Conservation (phyloP, 306 rosid species). For the Pyrus communis region DNA sequence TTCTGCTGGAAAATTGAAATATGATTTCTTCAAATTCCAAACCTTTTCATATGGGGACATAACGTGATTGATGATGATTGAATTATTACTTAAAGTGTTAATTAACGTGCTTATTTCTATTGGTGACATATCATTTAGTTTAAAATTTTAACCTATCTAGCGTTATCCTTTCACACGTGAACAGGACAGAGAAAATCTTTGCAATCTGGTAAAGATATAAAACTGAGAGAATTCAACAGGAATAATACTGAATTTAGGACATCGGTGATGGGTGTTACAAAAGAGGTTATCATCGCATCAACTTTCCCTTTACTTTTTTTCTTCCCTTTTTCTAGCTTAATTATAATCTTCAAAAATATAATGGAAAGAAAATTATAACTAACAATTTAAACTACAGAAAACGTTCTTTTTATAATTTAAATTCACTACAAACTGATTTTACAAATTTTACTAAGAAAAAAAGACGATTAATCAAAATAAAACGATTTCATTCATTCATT, state of each 20-base stretch:
- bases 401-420: slow-evolving; percentile 22
- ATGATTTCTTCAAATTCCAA: not conserved
- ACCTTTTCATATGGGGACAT: too few relatives aligned
- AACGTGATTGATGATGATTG: too few relatives aligned
- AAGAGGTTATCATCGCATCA: not conserved
- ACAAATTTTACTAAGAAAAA: slow-evolving; percentile 41
- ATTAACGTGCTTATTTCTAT: too few relatives aligned
- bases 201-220: not conserved
- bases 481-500: slow-evolving; percentile 22
- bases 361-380: slow-evolving; percentile 1
- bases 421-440: slow-evolving; percentile 59
- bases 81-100: too few relatives aligned
- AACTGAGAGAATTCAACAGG: not conserved
- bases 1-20: too few relatives aligned
- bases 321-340: slow-evolving; percentile 6
- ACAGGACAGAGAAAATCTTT: not conserved
- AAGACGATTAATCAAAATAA: slow-evolving; percentile 16
- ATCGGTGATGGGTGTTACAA: too few relatives aligned
- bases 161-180: too few relatives aligned
- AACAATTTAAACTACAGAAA: slow-evolving; percentile 12
- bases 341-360: slow-evolving; percentile 7
- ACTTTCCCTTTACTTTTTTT: not conserved
- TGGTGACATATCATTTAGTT: too few relatives aligned
- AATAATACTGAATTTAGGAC: not conserved
- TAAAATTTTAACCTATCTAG: too few relatives aligned